Conservation (phyloP, 306 rosid genomes). For the Castanospermum australe region DNA sequence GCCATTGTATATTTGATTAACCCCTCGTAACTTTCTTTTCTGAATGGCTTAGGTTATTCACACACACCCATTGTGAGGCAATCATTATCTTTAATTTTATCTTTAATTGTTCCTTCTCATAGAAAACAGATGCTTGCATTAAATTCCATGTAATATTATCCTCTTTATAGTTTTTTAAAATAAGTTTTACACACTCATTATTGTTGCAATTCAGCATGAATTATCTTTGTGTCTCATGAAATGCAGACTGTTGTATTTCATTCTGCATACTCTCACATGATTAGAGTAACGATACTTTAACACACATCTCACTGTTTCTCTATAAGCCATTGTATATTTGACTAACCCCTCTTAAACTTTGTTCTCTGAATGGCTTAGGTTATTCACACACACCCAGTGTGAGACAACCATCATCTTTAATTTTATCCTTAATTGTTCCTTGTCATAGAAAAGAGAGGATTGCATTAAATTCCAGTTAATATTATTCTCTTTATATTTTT, state of each 20-base stretch:
- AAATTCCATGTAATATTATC: not conserved
- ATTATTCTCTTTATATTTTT: not conserved
- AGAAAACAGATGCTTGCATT: not conserved
- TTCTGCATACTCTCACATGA: not conserved
- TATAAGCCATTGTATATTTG: too few species aligned
- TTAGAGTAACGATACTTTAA: too few species aligned
- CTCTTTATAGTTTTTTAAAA: not conserved
- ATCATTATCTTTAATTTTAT: conserved; percentile 11
- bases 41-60: not conserved
- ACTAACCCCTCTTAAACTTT: too few species aligned
- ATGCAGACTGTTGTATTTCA: conserved; percentile 7
- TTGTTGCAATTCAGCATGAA: not conserved
- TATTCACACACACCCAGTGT: too few species aligned
- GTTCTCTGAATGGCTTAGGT: too few species aligned
- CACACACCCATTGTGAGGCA: not conserved
- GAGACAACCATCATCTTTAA: too few species aligned
- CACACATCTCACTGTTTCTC: too few species aligned
- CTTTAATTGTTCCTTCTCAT: conserved; percentile 8
- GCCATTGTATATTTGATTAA: too few species aligned
- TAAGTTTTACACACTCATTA: not conserved
- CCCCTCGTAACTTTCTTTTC: too few species aligned
- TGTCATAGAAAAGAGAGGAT: not conserved
- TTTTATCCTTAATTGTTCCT: not conserved
- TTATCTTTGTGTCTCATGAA: conserved; percentile 5
- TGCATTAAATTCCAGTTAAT: not conserved